Evolutionary conservation across 768 basidiomycete genomes (phyloP).

Genomic region (Phylloporus rhodoxanthus): DNA sequence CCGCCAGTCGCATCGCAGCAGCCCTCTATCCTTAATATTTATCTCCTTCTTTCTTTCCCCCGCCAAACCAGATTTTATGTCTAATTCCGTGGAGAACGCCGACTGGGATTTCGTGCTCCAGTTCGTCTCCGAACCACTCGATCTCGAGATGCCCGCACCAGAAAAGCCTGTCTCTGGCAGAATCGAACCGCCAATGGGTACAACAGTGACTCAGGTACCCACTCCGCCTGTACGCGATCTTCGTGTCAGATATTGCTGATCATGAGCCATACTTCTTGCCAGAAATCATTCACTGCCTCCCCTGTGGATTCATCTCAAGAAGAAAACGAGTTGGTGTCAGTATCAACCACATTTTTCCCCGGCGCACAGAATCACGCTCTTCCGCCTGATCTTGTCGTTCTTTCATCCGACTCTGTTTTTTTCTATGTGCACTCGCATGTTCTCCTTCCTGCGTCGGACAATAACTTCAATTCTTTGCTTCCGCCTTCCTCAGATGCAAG

Average conservation of each 20-base stretch:
- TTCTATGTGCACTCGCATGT: slow-evolving; percentile 71
- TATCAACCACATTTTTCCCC: slow-evolving; percentile 80
- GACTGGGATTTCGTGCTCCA: slow-evolving; percentile 63
- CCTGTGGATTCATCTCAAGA: slow-evolving; percentile 30
- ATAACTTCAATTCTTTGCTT: slow-evolving; percentile 57
- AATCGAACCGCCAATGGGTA: slow-evolving; percentile 12
- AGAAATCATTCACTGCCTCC: slow-evolving; percentile 33
- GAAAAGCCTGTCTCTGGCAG: slow-evolving; percentile 33
- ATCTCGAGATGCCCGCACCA: slow-evolving; percentile 29
- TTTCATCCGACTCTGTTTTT: slow-evolving; percentile 74
- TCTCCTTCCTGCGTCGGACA: slow-evolving; percentile 55
- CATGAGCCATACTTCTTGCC: not conserved
- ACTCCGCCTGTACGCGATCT: slow-evolving; percentile 54
- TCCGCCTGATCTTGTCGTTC: slow-evolving; percentile 58
- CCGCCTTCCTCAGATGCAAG: slow-evolving; percentile 36
- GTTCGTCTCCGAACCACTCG: slow-evolving; percentile 46
- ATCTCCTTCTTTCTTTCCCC: not conserved
- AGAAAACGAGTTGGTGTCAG: slow-evolving; percentile 55
- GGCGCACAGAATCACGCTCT: slow-evolving; percentile 51
- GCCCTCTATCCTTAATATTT: not conserved
- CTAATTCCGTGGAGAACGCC: slow-evolving; percentile 36
- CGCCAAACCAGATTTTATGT: slow-evolving; percentile 13
- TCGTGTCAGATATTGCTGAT: slow-evolving; percentile 1
- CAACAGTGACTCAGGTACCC: slow-evolving; percentile 41
- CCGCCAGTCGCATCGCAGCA: slow-evolving; percentile 2